Conservation (phyloP, 495 filamentous ascomycete species). For the Daldinia childiae region DNA sequence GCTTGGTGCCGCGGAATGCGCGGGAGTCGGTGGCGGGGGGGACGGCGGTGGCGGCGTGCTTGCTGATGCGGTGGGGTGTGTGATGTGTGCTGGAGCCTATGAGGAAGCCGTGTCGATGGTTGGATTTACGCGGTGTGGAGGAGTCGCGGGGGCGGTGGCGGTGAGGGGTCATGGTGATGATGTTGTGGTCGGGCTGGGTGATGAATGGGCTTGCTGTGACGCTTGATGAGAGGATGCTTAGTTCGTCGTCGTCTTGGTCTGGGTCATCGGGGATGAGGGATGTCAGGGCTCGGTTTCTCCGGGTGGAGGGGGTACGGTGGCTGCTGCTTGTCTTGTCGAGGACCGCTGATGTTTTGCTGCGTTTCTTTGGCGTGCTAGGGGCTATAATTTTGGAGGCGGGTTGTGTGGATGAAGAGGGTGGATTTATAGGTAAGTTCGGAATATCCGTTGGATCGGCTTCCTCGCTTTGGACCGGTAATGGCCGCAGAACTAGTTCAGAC, state of each 20-base stretch:
- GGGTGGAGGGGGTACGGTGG: slow-evolving; percentile 23
- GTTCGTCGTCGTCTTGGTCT: slow-evolving; percentile 42
- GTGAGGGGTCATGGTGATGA: background rate
- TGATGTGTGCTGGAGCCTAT: slow-evolving; percentile 5
- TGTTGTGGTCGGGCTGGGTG: background rate
- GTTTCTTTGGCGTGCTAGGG: slow-evolving; percentile 43
- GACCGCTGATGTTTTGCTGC: background rate
- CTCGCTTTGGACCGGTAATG: background rate
- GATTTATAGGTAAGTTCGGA: slow-evolving; percentile 1
- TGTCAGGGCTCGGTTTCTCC: slow-evolving; percentile 32
- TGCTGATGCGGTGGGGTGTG: slow-evolving; percentile 14
- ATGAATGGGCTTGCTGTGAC: slow-evolving; percentile 22
- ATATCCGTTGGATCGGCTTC: background rate
- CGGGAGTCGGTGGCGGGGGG: slow-evolving; percentile 40
- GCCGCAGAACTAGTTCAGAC: slow-evolving; percentile 12
- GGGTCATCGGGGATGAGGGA: slow-evolving; percentile 40
- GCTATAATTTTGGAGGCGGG: background rate
- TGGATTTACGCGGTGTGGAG: slow-evolving; percentile 23
- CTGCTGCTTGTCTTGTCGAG: background rate
- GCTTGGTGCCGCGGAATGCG: slow-evolving; percentile 17
- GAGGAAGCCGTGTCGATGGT: slow-evolving; percentile 15
- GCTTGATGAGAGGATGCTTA: slow-evolving; percentile 36
- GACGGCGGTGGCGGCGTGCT: slow-evolving; percentile 6
- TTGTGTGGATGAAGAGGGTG: background rate
- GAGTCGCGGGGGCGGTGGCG: background rate